Evolutionary conservation across 2,329 filamentous ascomycete genomes (phyloP).

Genomic region (Phoma herbarum): DNA sequence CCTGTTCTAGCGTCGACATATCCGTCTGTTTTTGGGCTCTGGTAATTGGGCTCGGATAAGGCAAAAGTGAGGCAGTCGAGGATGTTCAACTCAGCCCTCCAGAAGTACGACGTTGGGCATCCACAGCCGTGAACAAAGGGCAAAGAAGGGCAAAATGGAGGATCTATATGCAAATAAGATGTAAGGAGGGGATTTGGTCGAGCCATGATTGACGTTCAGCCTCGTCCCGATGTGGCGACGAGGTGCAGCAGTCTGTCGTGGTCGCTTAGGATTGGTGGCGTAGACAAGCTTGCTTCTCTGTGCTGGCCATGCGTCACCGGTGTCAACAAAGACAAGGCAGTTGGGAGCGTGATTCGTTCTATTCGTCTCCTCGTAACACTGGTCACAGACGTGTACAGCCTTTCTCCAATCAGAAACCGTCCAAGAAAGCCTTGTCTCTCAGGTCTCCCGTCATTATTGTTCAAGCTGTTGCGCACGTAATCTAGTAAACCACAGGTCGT

Average conservation of each 20-base stretch:
- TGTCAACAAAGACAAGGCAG: not conserved
- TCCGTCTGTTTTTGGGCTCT: not conserved
- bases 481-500: no score
- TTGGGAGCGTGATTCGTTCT: not conserved
- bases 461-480: no score
- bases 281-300: not conserved
- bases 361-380: not conserved
- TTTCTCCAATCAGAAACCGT: no score
- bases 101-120: not conserved
- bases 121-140: not conserved
- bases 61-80: not conserved
- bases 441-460: no score
- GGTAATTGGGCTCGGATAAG: not conserved
- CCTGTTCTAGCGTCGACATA: conserved; percentile 22
- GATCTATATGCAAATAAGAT: no score
- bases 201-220: not conserved
- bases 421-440: no score
- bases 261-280: not conserved
- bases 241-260: not conserved
- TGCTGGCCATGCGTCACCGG: not conserved
- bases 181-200: no score
- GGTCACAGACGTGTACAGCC: no score
- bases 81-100: not conserved
- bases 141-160: not conserved
- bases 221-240: not conserved